phyloP scores from a whole-genome alignment of 2,329 filamentous ascomycete genomes.

The Penicillium aurantiogriseum region DNA sequence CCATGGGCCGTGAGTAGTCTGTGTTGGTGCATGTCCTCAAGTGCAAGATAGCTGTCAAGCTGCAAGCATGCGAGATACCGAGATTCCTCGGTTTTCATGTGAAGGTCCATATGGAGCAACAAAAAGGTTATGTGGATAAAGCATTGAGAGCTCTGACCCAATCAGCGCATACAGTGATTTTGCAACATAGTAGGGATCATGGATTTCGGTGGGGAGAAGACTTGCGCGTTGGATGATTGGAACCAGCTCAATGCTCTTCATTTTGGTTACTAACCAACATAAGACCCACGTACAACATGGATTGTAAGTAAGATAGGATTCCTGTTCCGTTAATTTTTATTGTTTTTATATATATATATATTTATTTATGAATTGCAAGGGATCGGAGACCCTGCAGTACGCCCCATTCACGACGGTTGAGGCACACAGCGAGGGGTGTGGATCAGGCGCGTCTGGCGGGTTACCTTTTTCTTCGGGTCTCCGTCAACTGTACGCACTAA shows the following conservation, averaged over 20 bases:
- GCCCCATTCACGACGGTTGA: slow-evolving; percentile 10
- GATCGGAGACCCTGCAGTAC: slow-evolving; percentile 21
- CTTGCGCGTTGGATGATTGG: slow-evolving; percentile 15
- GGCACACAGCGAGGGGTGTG: slow-evolving; percentile 15
- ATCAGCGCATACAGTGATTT: slow-evolving; percentile 2
- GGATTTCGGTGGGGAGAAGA: slow-evolving; percentile 7
- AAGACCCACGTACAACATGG: not conserved
- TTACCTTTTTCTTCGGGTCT: not conserved
- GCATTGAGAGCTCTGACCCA: slow-evolving; percentile 7
- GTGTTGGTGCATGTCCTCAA: not conserved
- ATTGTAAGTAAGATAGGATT: not conserved
- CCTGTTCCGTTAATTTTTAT: not conserved
- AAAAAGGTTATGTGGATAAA: slow-evolving; percentile 6
- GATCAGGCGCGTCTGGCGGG: slow-evolving; percentile 8
- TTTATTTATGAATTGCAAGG: slow-evolving; percentile 17
- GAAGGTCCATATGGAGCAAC: slow-evolving; percentile 4
- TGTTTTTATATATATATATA: not conserved
- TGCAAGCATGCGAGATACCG: slow-evolving; percentile 22
- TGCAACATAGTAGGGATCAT: slow-evolving; percentile 16
- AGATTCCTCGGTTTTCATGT: slow-evolving; percentile 20
- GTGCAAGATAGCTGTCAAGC: slow-evolving; percentile 17
- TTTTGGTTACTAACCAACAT: not conserved
- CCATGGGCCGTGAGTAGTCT: not conserved
- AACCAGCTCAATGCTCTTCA: not conserved
- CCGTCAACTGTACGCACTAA: not conserved